phyloP scores from a whole-genome alignment of 108 stramenopile species.

The Nitzschia inconspicua region DNA sequence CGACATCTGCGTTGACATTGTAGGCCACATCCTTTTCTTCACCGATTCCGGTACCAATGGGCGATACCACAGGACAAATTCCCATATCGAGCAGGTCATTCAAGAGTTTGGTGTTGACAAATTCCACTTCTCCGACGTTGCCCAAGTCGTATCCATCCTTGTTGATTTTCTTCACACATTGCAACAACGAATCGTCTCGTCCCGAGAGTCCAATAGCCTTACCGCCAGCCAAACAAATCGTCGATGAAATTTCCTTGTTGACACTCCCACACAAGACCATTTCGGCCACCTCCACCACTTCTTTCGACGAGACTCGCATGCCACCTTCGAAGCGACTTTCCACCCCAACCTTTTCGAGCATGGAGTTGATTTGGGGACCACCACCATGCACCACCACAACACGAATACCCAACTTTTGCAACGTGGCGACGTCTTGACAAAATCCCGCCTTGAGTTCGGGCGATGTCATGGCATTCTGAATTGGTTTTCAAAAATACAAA shows the following conservation, averaged over 20 bases:
- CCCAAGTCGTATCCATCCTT: slow-evolving; percentile 78
- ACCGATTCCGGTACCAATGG: slow-evolving; percentile 86
- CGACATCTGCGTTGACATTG: slow-evolving; percentile 98
- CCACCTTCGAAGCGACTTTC: slow-evolving; percentile 86
- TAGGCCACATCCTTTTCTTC: slow-evolving; percentile 72
- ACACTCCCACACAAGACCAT: slow-evolving; percentile 96
- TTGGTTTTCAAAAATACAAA: neutral
- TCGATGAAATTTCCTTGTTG: slow-evolving; percentile 88
- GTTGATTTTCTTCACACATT: slow-evolving; percentile 66
- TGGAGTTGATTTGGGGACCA: slow-evolving; percentile 89
- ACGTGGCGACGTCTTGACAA: slow-evolving; percentile 75
- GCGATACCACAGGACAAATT: slow-evolving; percentile 92
- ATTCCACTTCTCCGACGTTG: slow-evolving; percentile 86
- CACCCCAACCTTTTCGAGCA: slow-evolving; percentile 81
- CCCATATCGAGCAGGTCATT: slow-evolving; percentile 70
- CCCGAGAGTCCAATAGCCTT: slow-evolving; percentile 87
- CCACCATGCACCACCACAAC: slow-evolving; percentile 94
- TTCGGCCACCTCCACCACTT: slow-evolving; percentile 94
- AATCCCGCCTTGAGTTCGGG: slow-evolving; percentile 77
- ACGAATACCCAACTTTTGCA: slow-evolving; percentile 83
- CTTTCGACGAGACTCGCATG: slow-evolving; percentile 80
- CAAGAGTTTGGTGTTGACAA: slow-evolving; percentile 79
- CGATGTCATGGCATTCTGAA: slow-evolving; percentile 86
- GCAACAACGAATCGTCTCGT: slow-evolving; percentile 85
- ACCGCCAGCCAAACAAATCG: slow-evolving; percentile 81